A percentile compares a stretch with the other conserved stretches of the same genome.
phyloP scores from a whole-genome alignment of 2,329 filamentous ascomycete genomes.

The Teratosphaeria zuluensis region DNA sequence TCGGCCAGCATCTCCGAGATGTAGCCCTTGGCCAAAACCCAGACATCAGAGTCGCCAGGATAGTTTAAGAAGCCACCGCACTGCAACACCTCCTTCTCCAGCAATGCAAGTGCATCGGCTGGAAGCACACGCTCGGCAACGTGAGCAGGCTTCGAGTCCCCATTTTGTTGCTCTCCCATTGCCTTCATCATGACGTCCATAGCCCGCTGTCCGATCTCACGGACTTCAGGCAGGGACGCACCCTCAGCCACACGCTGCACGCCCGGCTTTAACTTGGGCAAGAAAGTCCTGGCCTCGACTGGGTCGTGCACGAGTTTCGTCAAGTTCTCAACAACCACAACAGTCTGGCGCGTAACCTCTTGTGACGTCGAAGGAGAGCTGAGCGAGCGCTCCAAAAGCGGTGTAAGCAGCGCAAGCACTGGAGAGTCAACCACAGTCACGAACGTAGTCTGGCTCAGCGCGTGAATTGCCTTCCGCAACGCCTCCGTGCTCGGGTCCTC shows the following conservation, averaged over 20 bases:
- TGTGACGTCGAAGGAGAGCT: slow-evolving; percentile 86
- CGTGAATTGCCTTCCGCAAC: slow-evolving; percentile 91
- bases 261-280: slow-evolving; percentile 90
- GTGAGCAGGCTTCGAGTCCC: slow-evolving; percentile 37
- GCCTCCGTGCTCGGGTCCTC: slow-evolving; percentile 83
- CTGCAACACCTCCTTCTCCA: slow-evolving; percentile 68
- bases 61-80: slow-evolving; percentile 53
- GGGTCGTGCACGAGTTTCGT: slow-evolving; percentile 96
- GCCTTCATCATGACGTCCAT: slow-evolving; percentile 84
- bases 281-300: slow-evolving; percentile 84
- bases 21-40: slow-evolving; percentile 60
- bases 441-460: slow-evolving; percentile 95
- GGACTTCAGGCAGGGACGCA: slow-evolving; percentile 87
- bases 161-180: slow-evolving; percentile 58
- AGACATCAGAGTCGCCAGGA: slow-evolving; percentile 51
- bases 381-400: slow-evolving; percentile 84
- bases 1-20: slow-evolving; percentile 78
- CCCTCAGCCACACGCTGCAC: slow-evolving; percentile 80
- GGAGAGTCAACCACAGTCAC: slow-evolving; percentile 93
- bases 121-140: slow-evolving; percentile 55
- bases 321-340: slow-evolving; percentile 94
- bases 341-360: slow-evolving; percentile 89
- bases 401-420: slow-evolving; percentile 86
- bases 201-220: slow-evolving; percentile 76
- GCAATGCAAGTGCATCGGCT: slow-evolving; percentile 63